Conservation (phyloP, 2,329 filamentous ascomycete genomes). For the Dactylella cylindrospora region DNA sequence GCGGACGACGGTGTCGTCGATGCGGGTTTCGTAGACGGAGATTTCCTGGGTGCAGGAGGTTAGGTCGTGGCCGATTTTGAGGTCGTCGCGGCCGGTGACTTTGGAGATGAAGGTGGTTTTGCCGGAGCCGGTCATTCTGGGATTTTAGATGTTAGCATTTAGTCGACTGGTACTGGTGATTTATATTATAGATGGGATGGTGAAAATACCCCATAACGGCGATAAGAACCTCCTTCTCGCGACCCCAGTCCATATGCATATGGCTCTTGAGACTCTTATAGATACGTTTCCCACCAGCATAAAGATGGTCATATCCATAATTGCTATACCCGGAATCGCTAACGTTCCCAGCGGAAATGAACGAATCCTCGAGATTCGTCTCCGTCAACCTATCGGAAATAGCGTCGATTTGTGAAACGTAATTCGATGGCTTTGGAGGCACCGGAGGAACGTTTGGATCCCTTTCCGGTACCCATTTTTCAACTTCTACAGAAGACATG, state of each 20-base stretch:
- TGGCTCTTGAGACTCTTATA: slow-evolving; percentile 28
- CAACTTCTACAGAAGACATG: background rate
- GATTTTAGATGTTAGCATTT: slow-evolving; percentile 6
- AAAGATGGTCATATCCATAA: slow-evolving; percentile 16
- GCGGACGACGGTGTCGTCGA: slow-evolving; percentile 45
- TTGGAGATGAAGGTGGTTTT: slow-evolving; percentile 53
- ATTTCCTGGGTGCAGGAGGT: slow-evolving; percentile 49
- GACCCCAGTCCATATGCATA: slow-evolving; percentile 26
- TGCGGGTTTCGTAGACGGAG: slow-evolving; percentile 25
- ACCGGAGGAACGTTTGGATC: slow-evolving; percentile 11
- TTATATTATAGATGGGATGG: background rate
- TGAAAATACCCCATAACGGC: slow-evolving; percentile 47
- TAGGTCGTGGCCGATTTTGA: slow-evolving; percentile 51
- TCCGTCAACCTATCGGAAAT: slow-evolving; percentile 16
- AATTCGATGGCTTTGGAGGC: slow-evolving; percentile 29
- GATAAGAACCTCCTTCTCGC: slow-evolving; percentile 45
- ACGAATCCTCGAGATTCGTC: slow-evolving; percentile 23
- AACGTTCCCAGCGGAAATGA: slow-evolving; percentile 19
- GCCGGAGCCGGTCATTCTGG: slow-evolving; percentile 52
- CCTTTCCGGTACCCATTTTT: background rate
- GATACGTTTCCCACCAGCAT: slow-evolving; percentile 11
- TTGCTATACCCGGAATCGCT: slow-evolving; percentile 17
- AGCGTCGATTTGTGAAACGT: slow-evolving; percentile 18
- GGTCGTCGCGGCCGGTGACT: slow-evolving; percentile 50
- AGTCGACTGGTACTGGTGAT: background rate